phyloP scores from a whole-genome alignment of 257 asterid genomes.

The Solanum ossicruentum region DNA sequence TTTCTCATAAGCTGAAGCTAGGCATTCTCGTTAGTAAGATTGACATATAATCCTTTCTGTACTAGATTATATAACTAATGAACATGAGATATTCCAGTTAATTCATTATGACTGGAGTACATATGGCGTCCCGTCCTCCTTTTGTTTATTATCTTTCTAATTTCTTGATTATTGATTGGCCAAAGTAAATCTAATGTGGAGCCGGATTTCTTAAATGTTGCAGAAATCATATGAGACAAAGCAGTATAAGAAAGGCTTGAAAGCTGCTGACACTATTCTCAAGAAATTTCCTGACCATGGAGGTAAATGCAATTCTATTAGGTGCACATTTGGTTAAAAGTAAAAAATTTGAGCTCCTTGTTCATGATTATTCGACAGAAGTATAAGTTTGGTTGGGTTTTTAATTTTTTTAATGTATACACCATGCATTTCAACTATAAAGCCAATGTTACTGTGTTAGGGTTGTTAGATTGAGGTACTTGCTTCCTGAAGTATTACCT shows the following conservation, averaged over 20 bases:
- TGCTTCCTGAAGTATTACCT: background rate
- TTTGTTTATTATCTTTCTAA: background rate
- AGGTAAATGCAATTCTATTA: constrained; percentile 42
- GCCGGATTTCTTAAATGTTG: background rate
- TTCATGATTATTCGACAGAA: background rate
- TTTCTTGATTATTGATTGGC: background rate
- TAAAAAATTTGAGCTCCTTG: background rate
- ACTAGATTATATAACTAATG: background rate
- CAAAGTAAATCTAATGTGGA: background rate
- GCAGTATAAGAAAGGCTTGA: constrained; percentile 94
- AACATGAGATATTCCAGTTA: background rate
- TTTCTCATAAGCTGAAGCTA: background rate
- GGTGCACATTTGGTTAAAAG: background rate
- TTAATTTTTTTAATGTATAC: background rate
- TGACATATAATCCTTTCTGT: background rate
- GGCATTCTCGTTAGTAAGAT: background rate
- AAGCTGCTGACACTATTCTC: constrained; percentile 91
- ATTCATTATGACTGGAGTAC: background rate
- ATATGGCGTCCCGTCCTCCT: background rate
- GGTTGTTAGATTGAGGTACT: background rate
- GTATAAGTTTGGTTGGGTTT: background rate
- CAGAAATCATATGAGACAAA: constrained; percentile 98
- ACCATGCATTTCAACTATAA: background rate
- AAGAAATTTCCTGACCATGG: constrained; percentile 99
- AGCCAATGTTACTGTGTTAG: background rate